These are phyloP conservation scores for Penicillium longicatenatum DNA, from an alignment of 495 filamentous ascomycete genomes.

Conservation along the genomic window DNA sequence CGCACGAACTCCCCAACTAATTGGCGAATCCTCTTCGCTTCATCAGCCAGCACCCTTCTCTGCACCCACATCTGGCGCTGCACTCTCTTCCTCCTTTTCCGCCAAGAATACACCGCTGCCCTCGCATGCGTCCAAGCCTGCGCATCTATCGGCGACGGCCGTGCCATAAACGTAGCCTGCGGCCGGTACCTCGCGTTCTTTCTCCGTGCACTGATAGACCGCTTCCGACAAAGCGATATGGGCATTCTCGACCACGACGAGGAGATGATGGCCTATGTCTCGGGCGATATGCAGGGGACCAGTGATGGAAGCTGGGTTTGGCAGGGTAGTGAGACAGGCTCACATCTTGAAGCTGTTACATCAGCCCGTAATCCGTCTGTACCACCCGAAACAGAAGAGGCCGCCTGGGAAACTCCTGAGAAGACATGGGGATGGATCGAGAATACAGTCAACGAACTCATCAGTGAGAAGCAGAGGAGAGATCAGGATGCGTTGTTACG, in stretches of 20 bases:
- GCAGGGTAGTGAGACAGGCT: conserved; percentile 63
- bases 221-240: conserved; percentile 53
- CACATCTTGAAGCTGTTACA: conserved; percentile 37
- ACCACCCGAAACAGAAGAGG: conserved; percentile 17
- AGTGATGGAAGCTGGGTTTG: conserved; percentile 84
- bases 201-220: conserved; percentile 61
- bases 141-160: conserved; percentile 64
- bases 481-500: not conserved
- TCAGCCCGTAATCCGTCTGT: conserved; percentile 10
- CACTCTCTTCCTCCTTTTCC: conserved; percentile 75
- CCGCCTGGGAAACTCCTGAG: conserved; percentile 38
- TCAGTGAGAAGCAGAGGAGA: conserved; percentile 39
- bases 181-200: conserved; percentile 88
- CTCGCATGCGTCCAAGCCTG: conserved; percentile 71
- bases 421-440: conserved; percentile 56
- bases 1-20: conserved; percentile 35
- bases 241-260: conserved; percentile 74
- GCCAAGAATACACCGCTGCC: conserved; percentile 70
- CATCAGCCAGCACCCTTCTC: conserved; percentile 64
- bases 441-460: conserved; percentile 48
- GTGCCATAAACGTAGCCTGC: conserved; percentile 75
- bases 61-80: conserved; percentile 92
- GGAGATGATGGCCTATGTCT: conserved; percentile 86
- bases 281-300: conserved; percentile 86
- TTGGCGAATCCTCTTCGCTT: conserved; percentile 53